These are phyloP conservation scores for Phytophthora fragariaefolia DNA, from an alignment of 352 stramenopile species.

Conservation along the genomic window DNA sequence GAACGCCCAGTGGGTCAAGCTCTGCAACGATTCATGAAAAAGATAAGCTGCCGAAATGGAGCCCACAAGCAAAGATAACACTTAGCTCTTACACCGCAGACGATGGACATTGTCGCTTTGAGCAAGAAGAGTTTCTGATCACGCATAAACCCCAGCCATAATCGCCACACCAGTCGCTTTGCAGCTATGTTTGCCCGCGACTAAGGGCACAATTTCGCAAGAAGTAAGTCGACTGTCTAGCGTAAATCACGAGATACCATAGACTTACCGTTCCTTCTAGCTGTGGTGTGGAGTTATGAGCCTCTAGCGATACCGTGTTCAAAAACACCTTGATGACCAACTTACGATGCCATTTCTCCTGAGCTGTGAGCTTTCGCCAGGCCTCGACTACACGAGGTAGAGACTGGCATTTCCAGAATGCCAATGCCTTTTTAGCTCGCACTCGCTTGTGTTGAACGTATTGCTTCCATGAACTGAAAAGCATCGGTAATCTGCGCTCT, in stretches of 20 bases:
- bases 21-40: slow-evolving; percentile 40
- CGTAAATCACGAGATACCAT: not conserved
- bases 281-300: slow-evolving; percentile 74
- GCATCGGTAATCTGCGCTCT: slow-evolving; percentile 47
- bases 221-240: slow-evolving; percentile 2
- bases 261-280: slow-evolving; percentile 46
- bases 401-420: slow-evolving; percentile 75
- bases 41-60: slow-evolving; percentile 1
- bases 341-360: slow-evolving; percentile 39
- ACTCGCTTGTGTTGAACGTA: slow-evolving; percentile 45
- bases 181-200: slow-evolving; percentile 47
- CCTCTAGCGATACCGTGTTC: slow-evolving; percentile 63
- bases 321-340: slow-evolving; percentile 69
- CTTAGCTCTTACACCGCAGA: slow-evolving; percentile 53
- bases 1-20: slow-evolving; percentile 69
- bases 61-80: not conserved
- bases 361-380: slow-evolving; percentile 44
- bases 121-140: slow-evolving; percentile 75
- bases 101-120: slow-evolving; percentile 71
- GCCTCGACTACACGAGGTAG: slow-evolving; percentile 63
- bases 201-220: slow-evolving; percentile 21
- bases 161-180: slow-evolving; percentile 53
- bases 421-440: slow-evolving; percentile 63
- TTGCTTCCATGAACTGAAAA: slow-evolving; percentile 59
- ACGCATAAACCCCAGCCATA: slow-evolving; percentile 61